phyloP scores from a whole-genome alignment of 192 early-diverging fungal genomes.

The Martensiomyces pterosporus region DNA sequence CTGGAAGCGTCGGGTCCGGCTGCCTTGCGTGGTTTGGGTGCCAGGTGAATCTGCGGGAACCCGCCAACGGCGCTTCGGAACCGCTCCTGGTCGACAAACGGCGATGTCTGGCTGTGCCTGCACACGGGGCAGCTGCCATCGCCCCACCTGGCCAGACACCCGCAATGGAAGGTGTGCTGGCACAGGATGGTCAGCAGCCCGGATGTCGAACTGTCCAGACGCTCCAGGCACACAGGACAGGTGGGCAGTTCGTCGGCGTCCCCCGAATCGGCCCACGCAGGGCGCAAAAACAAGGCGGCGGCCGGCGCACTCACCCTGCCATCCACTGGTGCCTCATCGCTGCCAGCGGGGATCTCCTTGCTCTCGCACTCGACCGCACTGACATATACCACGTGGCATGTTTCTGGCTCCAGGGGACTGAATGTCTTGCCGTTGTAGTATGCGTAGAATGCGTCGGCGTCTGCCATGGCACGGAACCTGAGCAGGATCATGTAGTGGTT shows the following conservation, averaged over 20 bases:
- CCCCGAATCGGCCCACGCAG: slow-evolving; percentile 16
- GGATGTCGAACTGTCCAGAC: slow-evolving; percentile 86
- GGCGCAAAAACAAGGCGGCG: slow-evolving; percentile 23
- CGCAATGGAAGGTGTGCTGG: slow-evolving; percentile 93
- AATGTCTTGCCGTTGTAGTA: slow-evolving; percentile 84
- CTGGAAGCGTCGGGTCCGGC: neutral
- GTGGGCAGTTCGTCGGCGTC: slow-evolving; percentile 69
- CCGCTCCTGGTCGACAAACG: slow-evolving; percentile 36
- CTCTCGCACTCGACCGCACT: slow-evolving; percentile 64
- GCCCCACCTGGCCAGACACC: slow-evolving; percentile 89
- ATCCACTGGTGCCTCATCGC: slow-evolving; percentile 5
- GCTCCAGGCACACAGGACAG: slow-evolving; percentile 95
- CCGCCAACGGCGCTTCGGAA: slow-evolving; percentile 15
- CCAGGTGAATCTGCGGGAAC: neutral
- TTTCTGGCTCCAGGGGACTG: slow-evolving; percentile 81
- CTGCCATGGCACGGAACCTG: slow-evolving; percentile 60
- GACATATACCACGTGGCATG: slow-evolving; percentile 79
- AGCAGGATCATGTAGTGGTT: slow-evolving; percentile 88
- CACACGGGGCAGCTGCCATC: slow-evolving; percentile 91
- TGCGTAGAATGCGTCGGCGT: slow-evolving; percentile 64
- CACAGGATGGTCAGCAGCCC: slow-evolving; percentile 90
- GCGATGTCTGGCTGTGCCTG: slow-evolving; percentile 63
- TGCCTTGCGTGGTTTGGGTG: neutral
- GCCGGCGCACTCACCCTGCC: slow-evolving; percentile 8
- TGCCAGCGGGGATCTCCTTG: slow-evolving; percentile 36